A percentile compares a stretch with the other conserved stretches of the same genome.
Conservation (phyloP, 495 filamentous ascomycete species). For the Penicillium malachiteum region DNA sequence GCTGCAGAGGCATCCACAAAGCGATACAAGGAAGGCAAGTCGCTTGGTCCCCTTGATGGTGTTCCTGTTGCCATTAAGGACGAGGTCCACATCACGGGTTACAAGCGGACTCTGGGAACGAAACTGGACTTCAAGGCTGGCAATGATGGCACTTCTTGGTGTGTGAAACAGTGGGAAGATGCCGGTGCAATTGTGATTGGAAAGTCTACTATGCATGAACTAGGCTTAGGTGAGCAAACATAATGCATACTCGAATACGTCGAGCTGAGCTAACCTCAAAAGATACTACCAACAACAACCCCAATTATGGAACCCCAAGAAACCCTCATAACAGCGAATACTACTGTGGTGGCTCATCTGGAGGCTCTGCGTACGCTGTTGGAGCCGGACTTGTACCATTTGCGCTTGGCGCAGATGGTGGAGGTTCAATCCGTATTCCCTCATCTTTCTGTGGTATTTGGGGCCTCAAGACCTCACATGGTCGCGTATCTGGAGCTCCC, state of each 20-base stretch:
- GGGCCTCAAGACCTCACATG: conserved; percentile 82
- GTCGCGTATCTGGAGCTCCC: conserved; percentile 66
- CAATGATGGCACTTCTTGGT: conserved; percentile 62
- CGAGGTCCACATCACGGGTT: conserved; percentile 74
- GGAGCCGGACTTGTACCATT: conserved; percentile 76
- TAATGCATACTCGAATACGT: not conserved
- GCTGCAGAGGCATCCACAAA: conserved; percentile 70
- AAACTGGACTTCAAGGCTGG: conserved; percentile 55
- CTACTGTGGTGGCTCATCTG: conserved; percentile 88
- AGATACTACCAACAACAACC: conserved; percentile 85
- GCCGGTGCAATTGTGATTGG: conserved; percentile 80
- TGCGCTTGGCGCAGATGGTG: conserved; percentile 80
- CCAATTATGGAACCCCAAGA: conserved; percentile 71
- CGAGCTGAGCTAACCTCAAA: not conserved
- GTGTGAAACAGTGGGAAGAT: conserved; percentile 70
- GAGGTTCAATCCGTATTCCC: conserved; percentile 82
- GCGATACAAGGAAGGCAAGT: conserved; percentile 63
- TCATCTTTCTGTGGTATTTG: conserved; percentile 81
- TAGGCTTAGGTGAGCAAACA: conserved; percentile 61
- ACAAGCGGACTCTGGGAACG: conserved; percentile 63
- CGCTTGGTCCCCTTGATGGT: conserved; percentile 72
- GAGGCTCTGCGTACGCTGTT: conserved; percentile 78
- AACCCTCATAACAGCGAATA: conserved; percentile 81
- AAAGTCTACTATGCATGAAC: conserved; percentile 90
- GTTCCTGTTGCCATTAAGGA: conserved; percentile 86